These are phyloP conservation scores for Blastocladiella britannica DNA, from an alignment of 192 early-diverging fungal species.

Conservation along the genomic window DNA sequence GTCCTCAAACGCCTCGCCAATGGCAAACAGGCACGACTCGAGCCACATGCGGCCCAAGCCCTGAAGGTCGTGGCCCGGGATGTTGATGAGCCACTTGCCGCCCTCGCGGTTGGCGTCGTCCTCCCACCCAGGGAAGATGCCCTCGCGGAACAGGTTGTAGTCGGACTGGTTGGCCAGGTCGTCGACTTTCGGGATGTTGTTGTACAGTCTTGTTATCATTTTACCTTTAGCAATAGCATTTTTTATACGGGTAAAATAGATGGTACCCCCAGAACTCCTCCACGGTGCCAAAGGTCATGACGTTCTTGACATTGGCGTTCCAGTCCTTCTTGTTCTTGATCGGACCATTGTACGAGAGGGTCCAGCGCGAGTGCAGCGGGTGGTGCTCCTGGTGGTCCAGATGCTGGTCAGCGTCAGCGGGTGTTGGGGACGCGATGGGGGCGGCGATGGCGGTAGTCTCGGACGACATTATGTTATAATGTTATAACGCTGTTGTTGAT, in stretches of 20 bases:
- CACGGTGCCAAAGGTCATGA: constrained; percentile 79
- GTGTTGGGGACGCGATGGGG: too few species aligned
- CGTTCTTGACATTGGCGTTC: constrained; percentile 63
- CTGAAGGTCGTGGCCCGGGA: constrained; percentile 46
- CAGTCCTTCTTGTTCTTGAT: constrained; percentile 58
- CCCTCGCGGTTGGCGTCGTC: constrained; percentile 72
- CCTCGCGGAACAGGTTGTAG: constrained; percentile 86
- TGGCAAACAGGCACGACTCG: constrained; percentile 62
- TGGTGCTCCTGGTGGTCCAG: too few species aligned
- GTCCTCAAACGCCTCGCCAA: constrained; percentile 67
- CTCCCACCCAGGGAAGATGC: constrained; percentile 87
- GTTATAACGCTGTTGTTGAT: too few species aligned
- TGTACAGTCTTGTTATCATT: constrained; percentile 69
- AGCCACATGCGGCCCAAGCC: constrained; percentile 73
- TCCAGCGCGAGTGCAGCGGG: constrained; percentile 71
- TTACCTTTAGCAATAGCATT: constrained; percentile 3
- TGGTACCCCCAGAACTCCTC: constrained; percentile 92
- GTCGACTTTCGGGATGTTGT: constrained; percentile 59
- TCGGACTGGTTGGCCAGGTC: constrained; percentile 59
- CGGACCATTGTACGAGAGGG: constrained; percentile 84
- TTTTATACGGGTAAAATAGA: constrained; percentile 1
- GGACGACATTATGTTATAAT: too few species aligned
- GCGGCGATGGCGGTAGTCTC: too few species aligned
- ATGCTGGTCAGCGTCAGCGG: too few species aligned
- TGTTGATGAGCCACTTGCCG: constrained; percentile 69